A percentile compares a stretch with the other conserved stretches of the same genome.
Conservation (phyloP, 73 alveolate species). For the Blepharisma japonicum region DNA sequence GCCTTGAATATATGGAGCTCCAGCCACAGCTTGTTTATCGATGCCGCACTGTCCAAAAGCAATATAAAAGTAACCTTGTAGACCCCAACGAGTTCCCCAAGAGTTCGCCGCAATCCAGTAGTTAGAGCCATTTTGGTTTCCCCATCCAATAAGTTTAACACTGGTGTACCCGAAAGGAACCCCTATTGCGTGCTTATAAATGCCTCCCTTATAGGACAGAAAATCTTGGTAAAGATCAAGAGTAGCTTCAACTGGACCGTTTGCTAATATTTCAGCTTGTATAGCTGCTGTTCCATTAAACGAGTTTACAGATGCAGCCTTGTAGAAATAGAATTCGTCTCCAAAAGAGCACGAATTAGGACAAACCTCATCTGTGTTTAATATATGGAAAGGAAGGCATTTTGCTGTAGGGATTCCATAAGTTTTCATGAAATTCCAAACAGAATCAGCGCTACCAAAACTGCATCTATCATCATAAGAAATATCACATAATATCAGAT, state of each 20-base stretch:
- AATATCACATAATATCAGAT: slow-evolving; percentile 61
- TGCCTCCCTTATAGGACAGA: slow-evolving; percentile 68
- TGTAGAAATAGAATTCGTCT: background rate
- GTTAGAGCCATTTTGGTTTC: slow-evolving; percentile 56
- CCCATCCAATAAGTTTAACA: slow-evolving; percentile 80
- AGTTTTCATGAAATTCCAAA: slow-evolving; percentile 57
- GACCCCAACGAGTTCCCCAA: slow-evolving; percentile 86
- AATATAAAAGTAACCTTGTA: slow-evolving; percentile 47
- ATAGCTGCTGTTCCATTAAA: background rate
- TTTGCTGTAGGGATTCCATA: background rate
- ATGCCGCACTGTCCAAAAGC: slow-evolving; percentile 23
- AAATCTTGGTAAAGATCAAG: slow-evolving; percentile 83
- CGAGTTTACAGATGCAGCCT: background rate
- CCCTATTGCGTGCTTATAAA: slow-evolving; percentile 75
- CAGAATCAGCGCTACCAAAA: slow-evolving; percentile 80
- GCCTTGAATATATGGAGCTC: background rate
- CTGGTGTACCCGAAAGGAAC: slow-evolving; percentile 76
- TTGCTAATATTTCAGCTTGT: background rate
- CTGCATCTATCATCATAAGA: slow-evolving; percentile 68
- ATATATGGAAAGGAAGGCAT: background rate
- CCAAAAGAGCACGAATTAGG: background rate
- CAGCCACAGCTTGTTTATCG: slow-evolving; percentile 14
- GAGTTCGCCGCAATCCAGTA: slow-evolving; percentile 89
- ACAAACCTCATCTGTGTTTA: background rate
- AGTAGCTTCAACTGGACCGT: slow-evolving; percentile 38